Conservation (phyloP, 1,284 basidiomycete species). For the Gomphus bonarii region DNA sequence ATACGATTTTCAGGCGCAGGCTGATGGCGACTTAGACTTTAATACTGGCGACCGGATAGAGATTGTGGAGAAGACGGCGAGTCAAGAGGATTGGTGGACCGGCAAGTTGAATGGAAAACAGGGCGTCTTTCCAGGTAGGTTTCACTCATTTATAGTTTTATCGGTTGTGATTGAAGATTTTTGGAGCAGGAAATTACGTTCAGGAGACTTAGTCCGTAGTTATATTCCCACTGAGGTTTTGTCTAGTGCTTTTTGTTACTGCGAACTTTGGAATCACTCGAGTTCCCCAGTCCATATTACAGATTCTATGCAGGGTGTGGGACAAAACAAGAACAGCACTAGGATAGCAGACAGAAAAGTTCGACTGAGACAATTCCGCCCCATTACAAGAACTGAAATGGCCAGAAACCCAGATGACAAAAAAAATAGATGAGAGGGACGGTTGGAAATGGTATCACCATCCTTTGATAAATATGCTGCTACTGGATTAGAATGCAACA, state of each 20-base stretch:
- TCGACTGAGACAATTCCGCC: background rate
- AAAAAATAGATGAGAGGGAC: background rate
- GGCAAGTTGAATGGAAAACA: slow-evolving; percentile 76
- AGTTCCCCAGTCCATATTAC: background rate
- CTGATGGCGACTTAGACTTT: slow-evolving; percentile 91
- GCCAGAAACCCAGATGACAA: background rate
- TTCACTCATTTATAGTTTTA: background rate
- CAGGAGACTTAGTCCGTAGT: slow-evolving; percentile 13
- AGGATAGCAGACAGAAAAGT: background rate
- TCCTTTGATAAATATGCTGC: slow-evolving; percentile 1
- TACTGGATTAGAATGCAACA: background rate
- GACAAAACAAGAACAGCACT: background rate
- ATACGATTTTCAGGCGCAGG: slow-evolving; percentile 91
- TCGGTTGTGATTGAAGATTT: background rate
- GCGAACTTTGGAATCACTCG: background rate
- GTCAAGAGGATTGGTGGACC: slow-evolving; percentile 97
- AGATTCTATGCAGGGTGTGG: background rate
- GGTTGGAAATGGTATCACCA: background rate
- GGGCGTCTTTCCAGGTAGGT: slow-evolving; percentile 88
- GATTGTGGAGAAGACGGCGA: slow-evolving; percentile 77
- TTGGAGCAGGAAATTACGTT: slow-evolving; percentile 17
- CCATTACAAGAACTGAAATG: background rate
- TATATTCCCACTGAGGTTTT: background rate
- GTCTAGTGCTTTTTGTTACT: background rate
- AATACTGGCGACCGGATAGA: slow-evolving; percentile 90